A percentile compares a stretch with the other conserved stretches of the same genome.
These are phyloP conservation scores for Blastobotrys raffinosifermentans DNA, from an alignment of 1,139 yeast genomes.

Conservation along the genomic window DNA sequence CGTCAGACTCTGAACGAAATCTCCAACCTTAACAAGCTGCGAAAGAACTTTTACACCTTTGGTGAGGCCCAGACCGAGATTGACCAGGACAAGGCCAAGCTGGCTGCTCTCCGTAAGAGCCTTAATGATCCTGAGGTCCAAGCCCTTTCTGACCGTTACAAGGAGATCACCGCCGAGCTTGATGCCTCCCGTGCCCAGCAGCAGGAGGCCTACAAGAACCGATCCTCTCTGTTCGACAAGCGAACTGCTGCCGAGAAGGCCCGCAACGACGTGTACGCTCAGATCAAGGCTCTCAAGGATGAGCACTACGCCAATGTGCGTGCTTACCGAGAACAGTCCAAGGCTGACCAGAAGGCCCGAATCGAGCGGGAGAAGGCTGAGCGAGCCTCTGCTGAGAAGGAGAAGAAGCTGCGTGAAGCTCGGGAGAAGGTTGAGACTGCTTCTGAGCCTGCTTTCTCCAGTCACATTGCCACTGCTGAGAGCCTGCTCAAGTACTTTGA, in stretches of 20 bases:
- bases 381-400: conserved; percentile 37
- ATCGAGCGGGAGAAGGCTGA: conserved; percentile 52
- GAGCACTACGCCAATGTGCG: conserved; percentile 29
- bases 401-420: conserved; percentile 38
- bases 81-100: conserved; percentile 73
- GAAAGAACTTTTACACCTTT: conserved; percentile 70
- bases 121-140: conserved; percentile 59
- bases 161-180: conserved; percentile 54
- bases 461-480: conserved; percentile 70
- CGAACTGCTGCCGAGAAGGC: conserved; percentile 64
- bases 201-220: conserved; percentile 61
- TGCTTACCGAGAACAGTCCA: conserved; percentile 38
- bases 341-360: conserved; percentile 56
- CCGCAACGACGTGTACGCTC: conserved; percentile 60
- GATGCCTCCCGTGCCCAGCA: conserved; percentile 55
- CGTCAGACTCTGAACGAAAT: conserved; percentile 81
- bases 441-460: conserved; percentile 71
- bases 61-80: conserved; percentile 73
- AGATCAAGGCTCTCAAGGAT: conserved; percentile 49
- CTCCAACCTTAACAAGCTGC: conserved; percentile 72
- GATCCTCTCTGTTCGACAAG: conserved; percentile 55
- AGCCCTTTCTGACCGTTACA: conserved; percentile 48
- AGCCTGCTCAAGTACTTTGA: conserved; percentile 67
- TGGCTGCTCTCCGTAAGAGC: conserved; percentile 67
- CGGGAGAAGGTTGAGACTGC: conserved; percentile 68